Evolutionary conservation across 176 grass and related monocot species (phyloP).

Genomic region (Pontederia crassipes): DNA sequence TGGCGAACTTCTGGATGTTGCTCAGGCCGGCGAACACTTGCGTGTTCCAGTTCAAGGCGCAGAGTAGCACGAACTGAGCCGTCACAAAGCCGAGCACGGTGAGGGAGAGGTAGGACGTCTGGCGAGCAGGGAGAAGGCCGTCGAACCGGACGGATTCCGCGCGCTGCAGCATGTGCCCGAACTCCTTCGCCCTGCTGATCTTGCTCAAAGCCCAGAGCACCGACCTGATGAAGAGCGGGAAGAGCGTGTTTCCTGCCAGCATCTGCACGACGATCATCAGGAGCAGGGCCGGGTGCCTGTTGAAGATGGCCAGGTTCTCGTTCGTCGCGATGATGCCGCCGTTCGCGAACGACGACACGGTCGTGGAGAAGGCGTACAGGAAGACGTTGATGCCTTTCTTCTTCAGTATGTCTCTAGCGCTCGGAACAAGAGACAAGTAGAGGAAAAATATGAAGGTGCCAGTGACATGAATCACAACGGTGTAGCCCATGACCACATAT

Average conservation of each 20-base stretch:
- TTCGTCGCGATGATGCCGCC: conserved; percentile 54
- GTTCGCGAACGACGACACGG: conserved; percentile 74
- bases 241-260: conserved; percentile 48
- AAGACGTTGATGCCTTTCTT: conserved; percentile 36
- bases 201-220: conserved; percentile 16
- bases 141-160: conserved; percentile 17
- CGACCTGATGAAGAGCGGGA: conserved; percentile 48
- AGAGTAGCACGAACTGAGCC: conserved; percentile 17
- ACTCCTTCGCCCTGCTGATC: conserved; percentile 3
- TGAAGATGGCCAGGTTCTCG: conserved; percentile 66
- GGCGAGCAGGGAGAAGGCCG: conserved; percentile 16
- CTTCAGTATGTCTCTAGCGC: conserved; percentile 36
- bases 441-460: conserved; percentile 36
- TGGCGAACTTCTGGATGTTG: conserved; percentile 35
- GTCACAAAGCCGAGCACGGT: conserved; percentile 25
- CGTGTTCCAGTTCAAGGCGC: conserved; percentile 49
- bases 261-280: conserved; percentile 34
- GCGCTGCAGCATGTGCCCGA: conserved; percentile 4
- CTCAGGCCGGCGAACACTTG: conserved; percentile 46
- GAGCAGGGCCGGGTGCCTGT: conserved; percentile 39
- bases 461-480: conserved; percentile 18
- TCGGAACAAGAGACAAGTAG: conserved; percentile 39
- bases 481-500: conserved; percentile 30
- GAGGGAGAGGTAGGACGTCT: conserved; percentile 15
- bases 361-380: conserved; percentile 34